A percentile compares a stretch with the other conserved stretches of the same genome.
phyloP scores from a whole-genome alignment of 73 alveolate species.

The Paramecium pentaurelia region DNA sequence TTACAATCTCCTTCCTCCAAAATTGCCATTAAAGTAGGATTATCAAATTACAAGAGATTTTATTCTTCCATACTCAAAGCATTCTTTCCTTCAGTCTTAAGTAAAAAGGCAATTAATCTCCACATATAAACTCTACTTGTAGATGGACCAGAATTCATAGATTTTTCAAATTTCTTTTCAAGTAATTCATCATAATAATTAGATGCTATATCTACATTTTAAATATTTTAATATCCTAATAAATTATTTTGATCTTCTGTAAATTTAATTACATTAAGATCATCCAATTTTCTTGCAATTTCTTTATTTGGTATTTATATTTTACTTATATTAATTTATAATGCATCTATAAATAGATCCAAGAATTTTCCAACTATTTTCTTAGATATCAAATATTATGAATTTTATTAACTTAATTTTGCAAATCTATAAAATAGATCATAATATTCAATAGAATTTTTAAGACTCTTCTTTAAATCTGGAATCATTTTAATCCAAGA shows the following conservation, averaged over 20 bases:
- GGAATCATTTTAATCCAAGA: neutral
- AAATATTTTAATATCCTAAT: neutral
- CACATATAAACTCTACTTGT: conserved; percentile 4
- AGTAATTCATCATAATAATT: conserved; percentile 35
- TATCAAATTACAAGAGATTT: neutral
- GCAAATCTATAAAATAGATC: conserved; percentile 24
- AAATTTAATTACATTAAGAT: neutral
- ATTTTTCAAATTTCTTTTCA: conserved; percentile 34
- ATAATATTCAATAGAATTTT: conserved; percentile 24
- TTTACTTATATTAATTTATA: neutral
- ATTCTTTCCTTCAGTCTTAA: neutral
- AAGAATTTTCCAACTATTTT: conserved; percentile 2
- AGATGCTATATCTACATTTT: conserved; percentile 10
- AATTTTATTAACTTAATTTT: neutral
- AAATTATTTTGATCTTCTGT: neutral
- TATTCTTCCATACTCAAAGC: neutral
- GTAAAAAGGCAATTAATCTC: conserved; percentile 1
- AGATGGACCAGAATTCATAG: conserved; percentile 12
- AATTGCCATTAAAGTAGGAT: neutral
- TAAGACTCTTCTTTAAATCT: conserved; percentile 21
- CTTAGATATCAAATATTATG: neutral
- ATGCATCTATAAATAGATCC: neutral
- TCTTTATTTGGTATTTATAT: neutral
- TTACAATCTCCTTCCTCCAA: conserved; percentile 38
- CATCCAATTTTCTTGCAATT: neutral